Evolutionary conservation across 495 filamentous ascomycete species (phyloP), one percentile per base, ranked within the genome.

Genomic region (Talaromyces trachyspermus): DNA sequence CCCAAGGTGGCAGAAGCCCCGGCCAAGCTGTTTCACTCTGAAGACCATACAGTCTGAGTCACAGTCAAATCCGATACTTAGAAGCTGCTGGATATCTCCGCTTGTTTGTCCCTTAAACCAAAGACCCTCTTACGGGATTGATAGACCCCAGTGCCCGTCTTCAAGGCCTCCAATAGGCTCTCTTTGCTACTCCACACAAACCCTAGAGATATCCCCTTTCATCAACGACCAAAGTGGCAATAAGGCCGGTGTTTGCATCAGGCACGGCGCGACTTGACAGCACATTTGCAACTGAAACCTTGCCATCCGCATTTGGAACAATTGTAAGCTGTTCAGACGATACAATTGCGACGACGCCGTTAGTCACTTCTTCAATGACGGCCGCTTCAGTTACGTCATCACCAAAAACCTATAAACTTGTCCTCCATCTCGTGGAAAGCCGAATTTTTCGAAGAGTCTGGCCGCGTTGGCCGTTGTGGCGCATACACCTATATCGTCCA

Each of bases 101-200:
- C 90, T 95, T 7, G 84, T 89, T 26, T 89, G 87, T 18, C 92
- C 92, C 66, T 98, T 98, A 67, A 94, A 88, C 92, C 92, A 98
- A 19, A 98, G 66, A 2, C 91, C 90, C 91, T 81, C 71, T 95
- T 95, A 26, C 92, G 76, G 61, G 88, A 95, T 63, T 95, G 89
- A 61, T 98, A 98, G 19, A 97, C 92, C 22, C 92, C 92, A 1
- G 82, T 85, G 42, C 90, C 89, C 2, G 89, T 94, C 49, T 79
- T 80, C 37, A 98, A 59, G 18, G 89, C 90, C 65, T 89, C 90
- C 9, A 79, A 71, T 11, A 98, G 80, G 60, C 90, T 96, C 65
- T 95, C 88, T 52, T 83, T 76, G 49, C 83, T 95, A 60, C 89
- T 95, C 73, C 95, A 98, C 2, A 97, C 92, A 48, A 97, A 59